phyloP scores from a whole-genome alignment of 768 basidiomycete genomes.

The Nevesoporus exiguus region DNA sequence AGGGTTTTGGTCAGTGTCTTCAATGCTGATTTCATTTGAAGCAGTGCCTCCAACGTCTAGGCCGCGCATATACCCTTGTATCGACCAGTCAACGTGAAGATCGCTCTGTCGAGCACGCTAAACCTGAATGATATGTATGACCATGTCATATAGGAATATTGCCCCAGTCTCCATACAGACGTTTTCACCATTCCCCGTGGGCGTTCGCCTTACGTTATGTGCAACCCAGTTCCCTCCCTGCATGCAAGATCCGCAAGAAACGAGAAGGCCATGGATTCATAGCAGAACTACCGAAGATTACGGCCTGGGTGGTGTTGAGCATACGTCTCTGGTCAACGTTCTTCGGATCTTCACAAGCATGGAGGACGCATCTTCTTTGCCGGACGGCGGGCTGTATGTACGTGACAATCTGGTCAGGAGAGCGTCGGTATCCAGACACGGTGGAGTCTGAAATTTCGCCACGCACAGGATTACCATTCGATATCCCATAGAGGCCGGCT shows the following conservation, averaged over 20 bases:
- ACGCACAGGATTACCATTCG: not conserved
- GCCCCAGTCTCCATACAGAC: constrained; percentile 1
- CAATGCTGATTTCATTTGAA: constrained; percentile 1
- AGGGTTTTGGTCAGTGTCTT: not conserved
- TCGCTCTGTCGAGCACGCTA: too few species aligned
- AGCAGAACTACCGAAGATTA: not conserved
- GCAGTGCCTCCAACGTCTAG: not conserved
- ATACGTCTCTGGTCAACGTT: not conserved
- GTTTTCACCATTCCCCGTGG: not conserved
- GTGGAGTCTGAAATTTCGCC: not conserved
- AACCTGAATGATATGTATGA: not conserved
- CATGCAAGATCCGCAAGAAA: constrained; percentile 4
- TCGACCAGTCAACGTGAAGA: not conserved
- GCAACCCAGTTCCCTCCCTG: constrained; percentile 1
- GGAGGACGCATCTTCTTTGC: not conserved
- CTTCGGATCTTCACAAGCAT: not conserved
- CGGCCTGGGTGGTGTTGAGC: not conserved
- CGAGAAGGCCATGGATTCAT: not conserved
- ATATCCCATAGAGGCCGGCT: not conserved
- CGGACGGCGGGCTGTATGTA: not conserved
- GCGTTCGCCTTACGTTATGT: constrained; percentile 16
- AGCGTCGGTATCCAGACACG: not conserved
- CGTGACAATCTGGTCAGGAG: not conserved
- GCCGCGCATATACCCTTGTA: not conserved
- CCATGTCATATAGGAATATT: not conserved